Base-by-base conservation (phyloP, 2,329 filamentous ascomycete species). In the Xylariaceae sp. region DNA sequence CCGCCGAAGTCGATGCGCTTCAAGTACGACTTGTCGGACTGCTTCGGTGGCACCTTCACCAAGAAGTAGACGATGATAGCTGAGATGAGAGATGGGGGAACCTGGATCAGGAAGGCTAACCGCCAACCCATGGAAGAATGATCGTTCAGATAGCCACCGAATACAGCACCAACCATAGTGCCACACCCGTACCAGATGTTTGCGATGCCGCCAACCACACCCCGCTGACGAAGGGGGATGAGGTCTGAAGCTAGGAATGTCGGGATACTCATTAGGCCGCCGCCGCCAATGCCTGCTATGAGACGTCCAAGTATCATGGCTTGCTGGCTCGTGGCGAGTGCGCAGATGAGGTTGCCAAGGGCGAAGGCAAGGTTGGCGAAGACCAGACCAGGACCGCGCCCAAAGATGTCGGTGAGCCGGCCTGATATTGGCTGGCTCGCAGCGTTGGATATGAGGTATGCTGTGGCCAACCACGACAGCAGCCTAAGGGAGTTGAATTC, bases 1-100 rank as follows among this genome's bases (percentile, higher is more conserved):
- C 55, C 55, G 9, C 49, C 40, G 24, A 58, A 58, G 31, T 58
- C 55, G 17, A 58, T 58, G 24, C 55, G 55, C 11, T 41, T 47
- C 24, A 58, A 12, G 28, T 58, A 58, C 4, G 55, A 45, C 33
- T 49, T 47, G 31, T 54, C 51, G 2, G 51, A 54, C 17, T 53
- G 51, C 12, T 54, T 54, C 4, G 51, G 51, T 2, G 51, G 51
- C n/a, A 54, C 43, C 12, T 39, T 47, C 26, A 54, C 51, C 11
- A 54, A 34, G 51, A 54, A 47, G 26, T 54, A 54, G 17, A 54
- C 51, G 11, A 54, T 21, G 1, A 47, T 34, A n/a, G 51, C 51
- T 6, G 51, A 54, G 24, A 54, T 17, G 6, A 54, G 17, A 17
- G 51, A 54, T 17, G 51, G 51, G 1, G 51, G 51, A 19, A 54